Evolutionary conservation across 2,329 filamentous ascomycete species (phyloP), one percentile per base, ranked within the genome.

Genomic region (Dothistroma septosporum): DNA sequence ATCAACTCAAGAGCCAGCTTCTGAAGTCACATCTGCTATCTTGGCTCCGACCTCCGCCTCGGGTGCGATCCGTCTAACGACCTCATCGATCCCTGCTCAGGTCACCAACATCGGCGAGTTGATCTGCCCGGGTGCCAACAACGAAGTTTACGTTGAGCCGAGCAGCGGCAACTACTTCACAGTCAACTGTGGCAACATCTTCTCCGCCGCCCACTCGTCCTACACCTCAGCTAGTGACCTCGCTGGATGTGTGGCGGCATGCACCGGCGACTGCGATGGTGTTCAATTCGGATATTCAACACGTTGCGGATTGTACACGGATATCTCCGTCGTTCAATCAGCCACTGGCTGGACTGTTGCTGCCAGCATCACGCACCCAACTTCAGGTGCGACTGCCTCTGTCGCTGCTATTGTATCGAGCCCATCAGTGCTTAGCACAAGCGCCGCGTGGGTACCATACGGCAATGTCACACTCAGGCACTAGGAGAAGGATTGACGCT

Each of bases 191-290:
- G 61, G 64, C 46, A 61, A 54, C 19, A 62, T 64, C 24, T 64
- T 64, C 49, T 58, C 58, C n/a, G 66, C 61, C 9, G 61, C 64
- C 28, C 58, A 64, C 28, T 64, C 64, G 2, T 54, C 59, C 46
- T 68, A 61, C 60, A 50, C 58, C 19, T 59, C 61, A 7, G 64
- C 66, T 12, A 55, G 62, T 1, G 56, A 65, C 54, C 65, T 69
- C 19, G 55, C 52, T 10, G 63, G 53, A 12, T 67, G 65, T 46
- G 64, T 53, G 3, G 65, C 65, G 2, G 50, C 58, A 9, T 68
- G 66, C 48, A 68, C 65, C 14, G 62, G 58, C 28, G 59, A 62
- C 16, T 68, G 66, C 53, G 65, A 63, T 54, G 66, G 61, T 10
- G 53, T 64, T 1, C 63, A 65, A 16, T 68, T 64, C 35, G 66